A percentile compares a stretch with the other conserved stretches of the same genome.
phyloP scores from a whole-genome alignment of 2,329 filamentous ascomycete species.

The Talaromyces sp. region DNA sequence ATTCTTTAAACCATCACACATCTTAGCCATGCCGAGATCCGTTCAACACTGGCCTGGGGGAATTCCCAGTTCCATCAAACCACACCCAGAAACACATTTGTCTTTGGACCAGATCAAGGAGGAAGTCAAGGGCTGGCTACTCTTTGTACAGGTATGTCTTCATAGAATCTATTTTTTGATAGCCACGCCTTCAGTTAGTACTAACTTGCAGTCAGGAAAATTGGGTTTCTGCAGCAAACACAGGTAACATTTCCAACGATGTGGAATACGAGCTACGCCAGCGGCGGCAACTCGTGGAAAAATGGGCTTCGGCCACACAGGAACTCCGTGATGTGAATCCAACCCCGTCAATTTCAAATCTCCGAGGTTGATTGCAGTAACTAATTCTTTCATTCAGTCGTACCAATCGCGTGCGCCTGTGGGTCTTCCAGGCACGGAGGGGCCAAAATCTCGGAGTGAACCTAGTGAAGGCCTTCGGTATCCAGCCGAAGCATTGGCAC shows the following conservation, averaged over 20 bases:
- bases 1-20: neutral
- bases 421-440: neutral
- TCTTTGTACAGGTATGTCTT: neutral
- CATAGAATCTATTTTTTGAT: neutral
- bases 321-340: conserved; percentile 16
- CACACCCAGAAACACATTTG: conserved; percentile 14
- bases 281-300: conserved; percentile 14
- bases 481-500: neutral
- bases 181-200: neutral
- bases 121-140: conserved; percentile 17
- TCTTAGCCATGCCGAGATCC: neutral
- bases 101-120: conserved; percentile 15
- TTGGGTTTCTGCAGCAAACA: neutral
- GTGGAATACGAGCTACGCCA: conserved; percentile 15
- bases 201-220: neutral
- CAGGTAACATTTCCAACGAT: conserved; percentile 6
- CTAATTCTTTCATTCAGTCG: neutral
- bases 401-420: neutral
- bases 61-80: conserved; percentile 12
- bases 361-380: neutral
- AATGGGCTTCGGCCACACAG: conserved; percentile 16
- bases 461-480: neutral
- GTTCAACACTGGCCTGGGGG: conserved; percentile 15
- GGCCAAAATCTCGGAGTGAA: neutral
- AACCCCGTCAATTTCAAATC: neutral